Evolutionary conservation across 2,329 filamentous ascomycete genomes (phyloP), one percentile per base, ranked within the genome.

Genomic region (Nemania diffusa): DNA sequence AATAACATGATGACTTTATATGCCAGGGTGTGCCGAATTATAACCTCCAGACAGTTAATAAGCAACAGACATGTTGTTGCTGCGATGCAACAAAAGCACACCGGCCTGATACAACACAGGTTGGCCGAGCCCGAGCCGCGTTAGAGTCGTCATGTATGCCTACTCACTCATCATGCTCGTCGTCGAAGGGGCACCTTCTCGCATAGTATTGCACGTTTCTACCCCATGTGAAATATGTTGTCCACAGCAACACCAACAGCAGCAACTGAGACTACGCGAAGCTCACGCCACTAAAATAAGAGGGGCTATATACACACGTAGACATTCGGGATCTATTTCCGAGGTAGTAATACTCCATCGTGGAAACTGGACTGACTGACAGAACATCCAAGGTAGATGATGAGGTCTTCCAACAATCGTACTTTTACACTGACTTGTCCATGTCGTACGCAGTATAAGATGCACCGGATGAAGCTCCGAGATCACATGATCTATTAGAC

Each of bases 141-240:
- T 68, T 24, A 20, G 64, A 50, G 29, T 52, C 22, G 26, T 22
- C 22, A 26, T 57, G 26, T 20, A 52, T 46, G 46, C 27, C 46
- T 55, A 20, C 27, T 61, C 58, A 40, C 24, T 34, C 58, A 32
- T 34, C 29, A 37, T 46, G n/a, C 44, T 62, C 40, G 5, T 51
- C n/a, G 13, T 40, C 68, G 68, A 70, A 67, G 69, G 51, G 46
- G 26, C 48, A 65, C 57, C 34, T 68, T 71, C 62, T 68, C 66
- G 66, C 6, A 5, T 17, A 17, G 15, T 44, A 44, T 44, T 11
- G 29, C 5, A 32, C 5, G 29, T 32, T 9, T n/a, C n/a, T 70
- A 52, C 44, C 22, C 53, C 62, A 37, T 32, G 24, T 52, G 20
- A 56, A 69, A 69, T 65, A 63, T 68, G 22, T 46, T 40, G 40